Base-by-base conservation (phyloP, 495 filamentous ascomycete genomes). In the Cercophora sp. region DNA sequence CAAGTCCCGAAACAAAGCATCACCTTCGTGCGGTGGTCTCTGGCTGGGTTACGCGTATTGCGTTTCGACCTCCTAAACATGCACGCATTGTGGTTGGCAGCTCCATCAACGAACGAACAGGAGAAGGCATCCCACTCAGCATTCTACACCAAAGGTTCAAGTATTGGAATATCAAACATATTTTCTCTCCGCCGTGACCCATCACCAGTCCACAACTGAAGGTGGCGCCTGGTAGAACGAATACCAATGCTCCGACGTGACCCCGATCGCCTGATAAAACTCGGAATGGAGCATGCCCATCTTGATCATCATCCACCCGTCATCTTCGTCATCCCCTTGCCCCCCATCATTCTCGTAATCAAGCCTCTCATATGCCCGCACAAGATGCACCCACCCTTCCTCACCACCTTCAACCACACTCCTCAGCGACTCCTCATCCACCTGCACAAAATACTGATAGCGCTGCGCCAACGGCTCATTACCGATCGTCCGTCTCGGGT, bases 271-370 rank as follows among this genome's bases (percentile, higher is more conserved):
- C 8, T 51, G 15, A 25, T 41, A 51, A 10, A 40, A 31, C 15
- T 41, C 35, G 5, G 19, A 23, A 23, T 10, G 6, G 5, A 42
- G n/a, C 34, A 51, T 18, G n/a, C 29, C 3, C 10, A 20, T 20
- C 23, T 15, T 5, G 24, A 36, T 37, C 29, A 19, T 35, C 46
- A 48, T 48, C 46, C 46, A 48, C 46, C 46, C 31, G 4, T 48
- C 46, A 24, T 48, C 46, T 22, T 48, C 32, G 18, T 22, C 10
- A 8, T 37, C 19, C 31, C 18, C 29, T 11, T 8, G 9, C 46
- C 15, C 15, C 29, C 27, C 46, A 6, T 32, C 29, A 13, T 6
- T 32, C 29, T 32, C 29, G 15, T 29, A 8, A 19, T 48, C 47
- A 18, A 2, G 4, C 20, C 23, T 25, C 16, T 40, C 29, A 18